phyloP scores from a whole-genome alignment of 176 grass and related monocot species.

The Aechmea fasciata region DNA sequence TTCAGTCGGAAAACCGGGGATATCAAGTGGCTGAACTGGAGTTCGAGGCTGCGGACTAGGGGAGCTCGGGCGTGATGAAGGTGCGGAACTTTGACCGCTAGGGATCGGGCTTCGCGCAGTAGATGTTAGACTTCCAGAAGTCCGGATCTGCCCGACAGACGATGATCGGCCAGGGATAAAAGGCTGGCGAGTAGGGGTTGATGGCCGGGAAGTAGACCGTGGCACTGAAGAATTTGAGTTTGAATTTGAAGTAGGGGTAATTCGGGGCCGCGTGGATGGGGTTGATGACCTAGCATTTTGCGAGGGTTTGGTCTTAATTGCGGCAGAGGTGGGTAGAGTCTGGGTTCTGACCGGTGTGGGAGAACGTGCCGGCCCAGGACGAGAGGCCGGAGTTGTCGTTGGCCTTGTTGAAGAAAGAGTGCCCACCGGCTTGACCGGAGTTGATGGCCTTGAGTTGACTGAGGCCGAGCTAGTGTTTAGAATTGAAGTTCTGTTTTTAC shows the following conservation, averaged over 20 bases:
- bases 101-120: constrained; percentile 27
- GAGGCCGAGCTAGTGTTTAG: constrained; percentile 55
- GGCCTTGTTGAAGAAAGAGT: constrained; percentile 41
- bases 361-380: constrained; percentile 42
- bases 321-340: constrained; percentile 13
- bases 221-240: constrained; percentile 31
- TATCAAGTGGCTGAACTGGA: constrained; percentile 67
- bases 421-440: constrained; percentile 41
- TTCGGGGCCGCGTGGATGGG: constrained; percentile 43
- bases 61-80: constrained; percentile 64
- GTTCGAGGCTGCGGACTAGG: constrained; percentile 45
- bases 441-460: constrained; percentile 62
- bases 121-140: constrained; percentile 32
- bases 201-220: constrained; percentile 51
- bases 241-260: constrained; percentile 19
- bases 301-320: constrained; percentile 28
- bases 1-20: constrained; percentile 81
- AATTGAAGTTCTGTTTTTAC: constrained; percentile 49
- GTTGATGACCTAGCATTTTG: constrained; percentile 69
- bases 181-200: constrained; percentile 53
- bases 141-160: constrained; percentile 50
- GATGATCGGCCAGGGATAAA: constrained; percentile 44
- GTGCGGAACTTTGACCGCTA: constrained; percentile 54
- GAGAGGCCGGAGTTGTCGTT: constrained; percentile 31
- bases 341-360: constrained; percentile 49